phyloP scores from a whole-genome alignment of 1,139 yeast genomes.

The Yamadazyma sp. region DNA sequence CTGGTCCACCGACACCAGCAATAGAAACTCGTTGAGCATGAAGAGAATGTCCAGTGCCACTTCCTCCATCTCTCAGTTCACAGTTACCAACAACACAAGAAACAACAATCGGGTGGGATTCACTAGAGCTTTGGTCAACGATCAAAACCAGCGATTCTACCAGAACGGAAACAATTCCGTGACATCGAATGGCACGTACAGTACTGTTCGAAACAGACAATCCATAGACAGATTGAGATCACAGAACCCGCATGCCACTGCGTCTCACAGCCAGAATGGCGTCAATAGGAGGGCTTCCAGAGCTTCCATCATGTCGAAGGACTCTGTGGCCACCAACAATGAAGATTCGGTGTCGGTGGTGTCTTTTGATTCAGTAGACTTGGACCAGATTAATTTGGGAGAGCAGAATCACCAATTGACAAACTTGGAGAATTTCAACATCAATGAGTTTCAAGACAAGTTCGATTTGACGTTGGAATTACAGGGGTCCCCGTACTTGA shows the following conservation, averaged over 20 bases:
- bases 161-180: constrained; percentile 24
- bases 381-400: constrained; percentile 19
- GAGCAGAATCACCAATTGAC: constrained; percentile 12
- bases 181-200: constrained; percentile 18
- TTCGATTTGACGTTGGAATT: constrained; percentile 62
- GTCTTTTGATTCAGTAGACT: constrained; percentile 35
- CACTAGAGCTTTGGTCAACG: constrained; percentile 42
- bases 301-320: constrained; percentile 32
- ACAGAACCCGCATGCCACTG: constrained; percentile 4
- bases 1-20: constrained; percentile 39
- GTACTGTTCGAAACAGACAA: constrained; percentile 26
- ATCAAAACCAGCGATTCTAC: constrained; percentile 26
- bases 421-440: constrained; percentile 38
- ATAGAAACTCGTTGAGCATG: constrained; percentile 30
- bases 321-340: constrained; percentile 17
- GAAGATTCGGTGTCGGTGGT: constrained; percentile 41
- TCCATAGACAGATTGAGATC: constrained; percentile 30
- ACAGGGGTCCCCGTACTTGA: constrained; percentile 75
- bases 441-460: constrained; percentile 47
- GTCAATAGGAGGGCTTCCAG: constrained; percentile 37
- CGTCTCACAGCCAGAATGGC: background rate
- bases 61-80: constrained; percentile 30
- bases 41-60: constrained; percentile 33
- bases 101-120: constrained; percentile 36
- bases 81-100: constrained; percentile 16